Conservation (phyloP, 176 grass and related monocot genomes). For the Zea luxurians region DNA sequence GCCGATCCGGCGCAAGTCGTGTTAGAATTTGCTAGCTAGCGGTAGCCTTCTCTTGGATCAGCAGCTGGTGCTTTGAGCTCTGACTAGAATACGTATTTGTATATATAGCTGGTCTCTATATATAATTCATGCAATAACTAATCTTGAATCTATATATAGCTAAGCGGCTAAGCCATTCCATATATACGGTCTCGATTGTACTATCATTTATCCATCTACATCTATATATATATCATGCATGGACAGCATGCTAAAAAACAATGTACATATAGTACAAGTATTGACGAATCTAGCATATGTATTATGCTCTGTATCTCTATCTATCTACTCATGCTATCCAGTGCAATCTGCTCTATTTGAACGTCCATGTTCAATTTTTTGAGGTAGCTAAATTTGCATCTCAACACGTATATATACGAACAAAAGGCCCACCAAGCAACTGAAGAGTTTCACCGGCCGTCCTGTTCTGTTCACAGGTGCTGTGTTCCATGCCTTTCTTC, state of each 20-base stretch:
- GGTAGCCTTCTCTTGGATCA: background rate
- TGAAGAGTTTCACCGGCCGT: background rate
- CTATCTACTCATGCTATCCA: background rate
- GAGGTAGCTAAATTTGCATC: background rate
- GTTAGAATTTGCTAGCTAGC: background rate
- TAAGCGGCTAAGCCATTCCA: background rate
- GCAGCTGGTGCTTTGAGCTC: background rate
- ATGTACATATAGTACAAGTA: background rate
- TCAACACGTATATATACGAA: background rate
- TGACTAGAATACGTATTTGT: background rate
- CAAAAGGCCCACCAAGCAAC: background rate
- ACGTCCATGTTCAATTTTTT: background rate
- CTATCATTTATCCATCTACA: conserved; percentile 5
- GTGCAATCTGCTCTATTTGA: background rate
- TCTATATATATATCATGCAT: background rate
- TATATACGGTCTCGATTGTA: background rate
- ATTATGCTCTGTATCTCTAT: background rate
- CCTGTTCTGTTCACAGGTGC: background rate
- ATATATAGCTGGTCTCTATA: background rate
- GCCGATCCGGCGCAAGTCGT: background rate
- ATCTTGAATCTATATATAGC: background rate
- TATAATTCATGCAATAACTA: background rate
- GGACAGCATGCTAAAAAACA: background rate
- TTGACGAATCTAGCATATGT: background rate
- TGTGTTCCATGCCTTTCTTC: background rate